Evolutionary conservation across 2,329 filamentous ascomycete genomes (phyloP).

Genomic region (Epichloe aotearoae): DNA sequence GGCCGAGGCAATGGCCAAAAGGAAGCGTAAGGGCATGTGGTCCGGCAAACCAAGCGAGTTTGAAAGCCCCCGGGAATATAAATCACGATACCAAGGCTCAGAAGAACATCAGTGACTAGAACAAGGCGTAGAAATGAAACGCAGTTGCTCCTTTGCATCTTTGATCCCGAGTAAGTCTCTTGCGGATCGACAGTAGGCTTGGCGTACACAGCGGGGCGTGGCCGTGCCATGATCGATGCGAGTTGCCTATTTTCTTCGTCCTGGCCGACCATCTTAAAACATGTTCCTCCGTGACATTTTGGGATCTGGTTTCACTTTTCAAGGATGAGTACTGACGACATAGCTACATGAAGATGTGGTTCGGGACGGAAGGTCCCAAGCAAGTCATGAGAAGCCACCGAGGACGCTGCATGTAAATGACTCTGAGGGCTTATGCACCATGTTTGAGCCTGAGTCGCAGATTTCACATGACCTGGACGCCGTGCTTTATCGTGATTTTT

Average conservation of each 20-base stretch:
- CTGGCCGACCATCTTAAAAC: background rate
- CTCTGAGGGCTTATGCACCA: background rate
- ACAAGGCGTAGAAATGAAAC: background rate
- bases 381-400: background rate
- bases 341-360: too few relatives aligned
- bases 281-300: background rate
- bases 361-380: too few relatives aligned
- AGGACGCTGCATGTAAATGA: background rate
- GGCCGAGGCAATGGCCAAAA: conserved; percentile 54
- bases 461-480: background rate
- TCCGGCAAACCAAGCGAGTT: conserved; percentile 44
- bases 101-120: conserved; percentile 6
- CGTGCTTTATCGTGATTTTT: background rate
- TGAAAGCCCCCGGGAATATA: conserved; percentile 78
- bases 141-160: background rate
- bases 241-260: too few relatives aligned
- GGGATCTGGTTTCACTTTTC: too few relatives aligned
- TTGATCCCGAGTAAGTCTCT: background rate
- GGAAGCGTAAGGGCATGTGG: conserved; percentile 63
- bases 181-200: background rate
- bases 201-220: background rate
- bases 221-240: background rate
- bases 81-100: conserved; percentile 34
- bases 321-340: too few relatives aligned
- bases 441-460: background rate